These are phyloP conservation scores for Dujonia santamariae DNA, from an alignment of 1,139 yeast species.

Conservation along the genomic window DNA sequence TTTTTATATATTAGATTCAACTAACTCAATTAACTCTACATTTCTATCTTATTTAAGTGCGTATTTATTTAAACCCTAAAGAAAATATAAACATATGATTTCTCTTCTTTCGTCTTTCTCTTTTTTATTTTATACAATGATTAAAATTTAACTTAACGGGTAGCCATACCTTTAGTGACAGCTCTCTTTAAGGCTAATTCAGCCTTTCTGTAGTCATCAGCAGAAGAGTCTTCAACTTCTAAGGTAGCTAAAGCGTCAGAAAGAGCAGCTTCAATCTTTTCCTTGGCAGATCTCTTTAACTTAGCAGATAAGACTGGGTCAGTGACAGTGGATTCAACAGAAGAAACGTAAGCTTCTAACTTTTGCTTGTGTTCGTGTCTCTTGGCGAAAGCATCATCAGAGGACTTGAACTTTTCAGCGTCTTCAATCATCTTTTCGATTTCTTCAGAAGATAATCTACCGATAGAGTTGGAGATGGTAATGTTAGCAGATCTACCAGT, in stretches of 20 bases:
- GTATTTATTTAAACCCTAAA: constrained; percentile 18
- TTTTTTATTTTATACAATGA: constrained; percentile 13
- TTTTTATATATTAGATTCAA: constrained; percentile 3
- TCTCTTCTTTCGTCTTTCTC: too few relatives aligned
- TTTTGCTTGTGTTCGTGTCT: constrained; percentile 99
- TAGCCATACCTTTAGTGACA: constrained; percentile 98
- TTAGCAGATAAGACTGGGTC: constrained; percentile 98
- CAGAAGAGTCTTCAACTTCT: constrained; percentile 93
- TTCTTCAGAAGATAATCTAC: constrained; percentile 97
- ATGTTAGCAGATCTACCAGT: constrained; percentile 99
- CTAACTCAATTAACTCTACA: background rate
- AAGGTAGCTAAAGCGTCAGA: constrained; percentile 98
- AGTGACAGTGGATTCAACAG: constrained; percentile 94
- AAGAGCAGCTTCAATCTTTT: constrained; percentile 96
- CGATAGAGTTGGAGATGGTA: constrained; percentile 99
- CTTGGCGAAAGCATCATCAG: constrained; percentile 99
- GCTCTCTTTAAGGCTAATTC: constrained; percentile 99
- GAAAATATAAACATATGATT: constrained; percentile 17
- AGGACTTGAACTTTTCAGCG: constrained; percentile 98
- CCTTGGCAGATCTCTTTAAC: constrained; percentile 97
- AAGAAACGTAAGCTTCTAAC: constrained; percentile 98
- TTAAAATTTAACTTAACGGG: constrained; percentile 64
- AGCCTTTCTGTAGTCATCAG: constrained; percentile 99
- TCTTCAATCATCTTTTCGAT: constrained; percentile 98
- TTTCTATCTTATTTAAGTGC: constrained; percentile 6